A percentile compares a stretch with the other conserved stretches of the same genome.
Evolutionary conservation across 176 grass and related monocot species (phyloP).

Genomic region (Puccinellia tenuiflora): DNA sequence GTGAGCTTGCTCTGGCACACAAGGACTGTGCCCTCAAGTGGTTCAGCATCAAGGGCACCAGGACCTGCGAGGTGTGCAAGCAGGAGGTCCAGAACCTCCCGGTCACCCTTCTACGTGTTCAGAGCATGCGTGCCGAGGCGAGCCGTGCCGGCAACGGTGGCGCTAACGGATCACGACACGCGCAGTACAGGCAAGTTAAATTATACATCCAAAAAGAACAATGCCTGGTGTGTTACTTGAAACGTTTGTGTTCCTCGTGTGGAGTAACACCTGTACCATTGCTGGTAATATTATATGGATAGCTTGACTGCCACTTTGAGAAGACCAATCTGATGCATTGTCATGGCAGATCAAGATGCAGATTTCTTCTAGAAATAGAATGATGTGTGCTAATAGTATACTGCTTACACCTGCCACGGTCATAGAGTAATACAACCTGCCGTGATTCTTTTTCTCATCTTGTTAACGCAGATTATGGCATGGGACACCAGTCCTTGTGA

Average conservation of each 20-base stretch:
- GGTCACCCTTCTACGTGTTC: slow-evolving; percentile 68
- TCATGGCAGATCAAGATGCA: not conserved
- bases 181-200: slow-evolving; percentile 34
- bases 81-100: slow-evolving; percentile 80
- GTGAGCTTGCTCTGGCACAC: slow-evolving; percentile 80
- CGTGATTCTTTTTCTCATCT: not conserved
- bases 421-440: not conserved
- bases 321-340: not conserved
- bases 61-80: slow-evolving; percentile 83
- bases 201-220: not conserved
- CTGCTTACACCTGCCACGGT: not conserved
- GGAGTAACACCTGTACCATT: not conserved
- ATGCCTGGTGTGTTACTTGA: not conserved
- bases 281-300: not conserved
- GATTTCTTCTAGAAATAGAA: not conserved
- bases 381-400: not conserved
- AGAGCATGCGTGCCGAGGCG: slow-evolving; percentile 4
- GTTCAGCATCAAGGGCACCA: slow-evolving; percentile 83
- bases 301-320: not conserved
- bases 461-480: slow-evolving; percentile 54
- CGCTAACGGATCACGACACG: not conserved
- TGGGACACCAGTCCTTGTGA: slow-evolving; percentile 68
- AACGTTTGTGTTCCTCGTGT: not conserved
- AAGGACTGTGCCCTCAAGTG: slow-evolving; percentile 84
- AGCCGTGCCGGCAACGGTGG: not conserved